Conservation (phyloP, 139 green algal species). For the Choricystis sp. region DNA sequence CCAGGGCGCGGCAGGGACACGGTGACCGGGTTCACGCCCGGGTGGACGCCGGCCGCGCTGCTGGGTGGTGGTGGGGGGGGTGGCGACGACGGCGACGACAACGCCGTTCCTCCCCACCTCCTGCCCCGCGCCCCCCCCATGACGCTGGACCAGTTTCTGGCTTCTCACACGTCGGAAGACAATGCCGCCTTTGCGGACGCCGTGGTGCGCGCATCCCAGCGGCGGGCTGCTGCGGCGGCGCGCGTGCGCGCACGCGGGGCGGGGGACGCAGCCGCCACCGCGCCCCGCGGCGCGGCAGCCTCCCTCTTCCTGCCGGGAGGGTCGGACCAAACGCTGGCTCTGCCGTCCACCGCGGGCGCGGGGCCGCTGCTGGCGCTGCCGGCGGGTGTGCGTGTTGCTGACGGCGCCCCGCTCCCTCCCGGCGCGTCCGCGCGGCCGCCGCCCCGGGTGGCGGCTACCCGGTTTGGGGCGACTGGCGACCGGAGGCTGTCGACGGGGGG, state of each 20-base stretch:
- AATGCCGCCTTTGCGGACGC: slow-evolving; percentile 61
- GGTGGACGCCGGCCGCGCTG: slow-evolving; percentile 28
- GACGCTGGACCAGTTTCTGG: slow-evolving; percentile 58
- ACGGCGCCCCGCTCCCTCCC: no score
- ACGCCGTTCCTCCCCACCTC: background rate
- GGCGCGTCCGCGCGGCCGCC: no score
- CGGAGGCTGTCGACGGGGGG: no score
- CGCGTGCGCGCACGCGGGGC: background rate
- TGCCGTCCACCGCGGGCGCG: background rate
- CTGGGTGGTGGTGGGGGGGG: slow-evolving; percentile 7
- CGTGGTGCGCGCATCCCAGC: slow-evolving; percentile 29
- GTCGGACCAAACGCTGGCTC: background rate
- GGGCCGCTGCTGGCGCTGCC: no score
- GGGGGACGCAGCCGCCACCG: background rate
- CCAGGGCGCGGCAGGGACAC: background rate
- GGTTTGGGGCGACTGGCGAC: no score
- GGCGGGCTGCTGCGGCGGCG: background rate
- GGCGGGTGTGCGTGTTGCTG: no score
- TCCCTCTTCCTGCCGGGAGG: background rate
- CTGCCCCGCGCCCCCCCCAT: no score
- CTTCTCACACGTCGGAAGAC: slow-evolving; percentile 59
- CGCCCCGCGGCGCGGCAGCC: background rate
- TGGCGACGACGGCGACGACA: background rate
- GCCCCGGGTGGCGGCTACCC: no score
- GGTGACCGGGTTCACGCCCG: no score